Evolutionary conservation across 768 basidiomycete species (phyloP).

Genomic region (Lactifluus rugatus): DNA sequence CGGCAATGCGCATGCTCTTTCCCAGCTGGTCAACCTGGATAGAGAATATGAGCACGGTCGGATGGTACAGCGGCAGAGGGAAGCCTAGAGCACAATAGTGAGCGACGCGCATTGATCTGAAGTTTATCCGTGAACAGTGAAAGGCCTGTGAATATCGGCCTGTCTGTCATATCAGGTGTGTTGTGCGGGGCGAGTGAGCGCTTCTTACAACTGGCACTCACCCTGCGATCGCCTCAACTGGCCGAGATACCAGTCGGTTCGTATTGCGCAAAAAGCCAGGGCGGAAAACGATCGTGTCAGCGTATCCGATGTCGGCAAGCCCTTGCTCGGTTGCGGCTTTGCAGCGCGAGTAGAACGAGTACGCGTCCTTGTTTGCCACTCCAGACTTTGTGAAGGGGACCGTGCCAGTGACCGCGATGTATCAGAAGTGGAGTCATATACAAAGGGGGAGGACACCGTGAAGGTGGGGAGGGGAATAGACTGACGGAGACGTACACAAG

Average conservation of each 20-base stretch:
- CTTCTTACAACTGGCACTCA: conserved; percentile 23
- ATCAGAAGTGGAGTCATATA: background rate
- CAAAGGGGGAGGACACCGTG: too few species aligned
- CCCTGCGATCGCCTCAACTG: conserved; percentile 36
- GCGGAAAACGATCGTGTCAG: conserved; percentile 60
- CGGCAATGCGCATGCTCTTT: conserved; percentile 43
- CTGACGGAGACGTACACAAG: conserved; percentile 63
- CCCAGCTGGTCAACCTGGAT: conserved; percentile 41
- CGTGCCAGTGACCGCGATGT: conserved; percentile 31
- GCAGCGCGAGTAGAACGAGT: conserved; percentile 47
- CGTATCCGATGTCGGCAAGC: conserved; percentile 56
- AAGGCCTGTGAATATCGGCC: background rate
- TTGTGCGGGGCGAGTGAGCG: background rate
- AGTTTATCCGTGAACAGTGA: conserved; percentile 7
- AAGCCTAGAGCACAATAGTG: background rate
- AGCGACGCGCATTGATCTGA: background rate
- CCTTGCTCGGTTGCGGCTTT: conserved; percentile 70
- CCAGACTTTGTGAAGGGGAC: background rate
- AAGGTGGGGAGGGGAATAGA: background rate
- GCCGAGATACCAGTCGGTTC: conserved; percentile 32
- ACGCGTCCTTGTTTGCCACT: conserved; percentile 41
- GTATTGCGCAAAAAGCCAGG: conserved; percentile 45
- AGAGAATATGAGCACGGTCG: background rate
- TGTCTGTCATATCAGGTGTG: background rate
- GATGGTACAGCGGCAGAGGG: background rate